Evolutionary conservation across 2,329 filamentous ascomycete species (phyloP).

Genomic region (Bipolaris oryzae): DNA sequence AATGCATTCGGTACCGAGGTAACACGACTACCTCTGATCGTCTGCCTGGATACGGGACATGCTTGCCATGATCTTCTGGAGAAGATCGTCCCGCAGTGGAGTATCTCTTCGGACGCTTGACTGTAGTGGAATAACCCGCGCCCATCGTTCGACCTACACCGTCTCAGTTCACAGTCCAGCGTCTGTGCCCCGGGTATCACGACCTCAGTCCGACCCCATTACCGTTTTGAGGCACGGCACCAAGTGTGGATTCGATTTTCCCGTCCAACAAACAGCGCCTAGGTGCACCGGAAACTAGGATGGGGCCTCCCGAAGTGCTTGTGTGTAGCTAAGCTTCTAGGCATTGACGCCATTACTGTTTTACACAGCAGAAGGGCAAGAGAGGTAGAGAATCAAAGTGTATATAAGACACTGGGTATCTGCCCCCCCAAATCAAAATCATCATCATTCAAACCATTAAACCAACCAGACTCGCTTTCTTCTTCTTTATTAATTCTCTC

Average conservation of each 20-base stretch:
- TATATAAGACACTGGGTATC: constrained; percentile 36
- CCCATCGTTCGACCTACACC: constrained; percentile 34
- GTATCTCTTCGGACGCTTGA: constrained; percentile 17
- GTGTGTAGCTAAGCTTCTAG: constrained; percentile 38
- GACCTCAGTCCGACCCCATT: constrained; percentile 11
- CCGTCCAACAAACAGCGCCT: background rate
- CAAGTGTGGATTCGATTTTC: constrained; percentile 6
- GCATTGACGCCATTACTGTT: background rate
- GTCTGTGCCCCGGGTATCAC: constrained; percentile 33
- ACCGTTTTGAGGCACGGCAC: constrained; percentile 22
- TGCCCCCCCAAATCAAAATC: constrained; percentile 27
- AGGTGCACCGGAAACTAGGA: constrained; percentile 12
- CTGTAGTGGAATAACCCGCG: constrained; percentile 12
- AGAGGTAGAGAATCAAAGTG: constrained; percentile 1
- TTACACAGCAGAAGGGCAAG: too few species aligned
- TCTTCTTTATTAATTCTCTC: constrained; percentile 14
- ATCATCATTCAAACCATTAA: constrained; percentile 27
- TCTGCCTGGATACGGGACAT: constrained; percentile 2
- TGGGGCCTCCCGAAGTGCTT: constrained; percentile 32
- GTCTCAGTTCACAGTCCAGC: constrained; percentile 33
- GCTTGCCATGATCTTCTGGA: constrained; percentile 20
- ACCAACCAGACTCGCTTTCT: constrained; percentile 34
- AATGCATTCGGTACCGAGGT: constrained; percentile 30
- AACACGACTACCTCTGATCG: constrained; percentile 23
- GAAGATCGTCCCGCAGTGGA: constrained; percentile 27